phyloP scores from a whole-genome alignment of 441 rosid species.

The Euphorbia schlechtendalii region DNA sequence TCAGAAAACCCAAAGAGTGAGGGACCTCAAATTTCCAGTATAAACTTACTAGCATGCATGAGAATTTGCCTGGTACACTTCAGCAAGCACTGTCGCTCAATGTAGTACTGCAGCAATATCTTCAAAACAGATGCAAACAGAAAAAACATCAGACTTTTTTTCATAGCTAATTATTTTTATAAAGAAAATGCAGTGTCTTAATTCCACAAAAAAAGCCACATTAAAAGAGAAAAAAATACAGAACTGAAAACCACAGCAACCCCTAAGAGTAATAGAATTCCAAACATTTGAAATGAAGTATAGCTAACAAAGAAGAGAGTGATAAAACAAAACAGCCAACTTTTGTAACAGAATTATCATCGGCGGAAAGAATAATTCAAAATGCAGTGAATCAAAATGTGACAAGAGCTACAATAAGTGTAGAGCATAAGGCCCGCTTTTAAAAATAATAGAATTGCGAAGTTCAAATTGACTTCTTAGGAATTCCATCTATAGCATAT shows the following conservation, averaged over 20 bases:
- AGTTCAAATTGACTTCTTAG: not conserved
- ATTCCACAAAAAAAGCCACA: not conserved
- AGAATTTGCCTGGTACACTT: conserved; percentile 86
- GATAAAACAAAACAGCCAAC: not conserved
- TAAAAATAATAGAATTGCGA: not conserved
- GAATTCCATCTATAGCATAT: too few relatives aligned
- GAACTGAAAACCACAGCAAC: not conserved
- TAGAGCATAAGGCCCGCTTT: not conserved
- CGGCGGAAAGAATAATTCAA: not conserved
- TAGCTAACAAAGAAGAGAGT: not conserved
- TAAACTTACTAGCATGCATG: conserved; percentile 68
- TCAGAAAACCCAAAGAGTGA: not conserved
- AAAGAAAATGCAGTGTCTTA: not conserved
- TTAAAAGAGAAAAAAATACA: not conserved
- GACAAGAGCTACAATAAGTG: not conserved
- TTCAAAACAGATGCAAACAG: conserved; percentile 31
- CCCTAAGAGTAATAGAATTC: not conserved
- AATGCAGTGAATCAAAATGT: not conserved
- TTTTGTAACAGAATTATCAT: not conserved
- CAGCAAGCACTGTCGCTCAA: conserved; percentile 93
- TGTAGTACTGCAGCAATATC: conserved; percentile 76
- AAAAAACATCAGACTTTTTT: conserved; percentile 4
- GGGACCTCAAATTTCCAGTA: not conserved
- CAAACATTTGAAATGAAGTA: not conserved
- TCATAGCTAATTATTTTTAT: not conserved